Evolutionary conservation across 176 grass and related monocot species (phyloP), one percentile per base, ranked within the genome.

Genomic region (Panicum miliaceum): DNA sequence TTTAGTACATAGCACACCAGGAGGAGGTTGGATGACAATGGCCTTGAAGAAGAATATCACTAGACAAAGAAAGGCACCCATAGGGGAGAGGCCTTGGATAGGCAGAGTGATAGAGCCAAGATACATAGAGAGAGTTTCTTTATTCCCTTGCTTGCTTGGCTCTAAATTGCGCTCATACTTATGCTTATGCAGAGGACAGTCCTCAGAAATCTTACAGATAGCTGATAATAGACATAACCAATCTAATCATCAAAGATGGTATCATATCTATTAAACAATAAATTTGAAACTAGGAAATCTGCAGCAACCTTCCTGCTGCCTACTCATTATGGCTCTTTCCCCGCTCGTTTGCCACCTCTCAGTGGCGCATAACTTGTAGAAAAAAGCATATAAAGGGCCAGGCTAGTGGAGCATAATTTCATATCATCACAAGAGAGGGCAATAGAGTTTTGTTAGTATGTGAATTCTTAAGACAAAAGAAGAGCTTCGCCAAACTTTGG

Each of bases 401-500:
- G 36, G 9, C 8, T 41, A 42, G 12, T 41, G 27, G 11, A 76
- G 12, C 22, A 43, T 84, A 48, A 34, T 60, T 82, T 41, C 36
- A 19, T 13, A 7, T 12, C 15, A 52, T 22, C 57, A 27, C 9
- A 78, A 70, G 20, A 57, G 10, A 37, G 10, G 15, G 15, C 4
- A 52, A 36, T 71, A 71, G 2, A 68, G 16, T 78, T 79, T 71
- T 42, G 5, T 78, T 77, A 29, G 18, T 71, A 23, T 16, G 25
- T 69, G 27, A 41, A 1, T 74, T 23, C 26, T 74, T 27, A 13
- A 43, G 58, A 66, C 16, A 45, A 67, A 45, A 62, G 0, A 15
- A 58, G 42, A 12, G 14, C 2, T 68, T 51, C 0, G 16, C 19
- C 20, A n/a, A 76, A 16, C 2, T 68, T 37, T 87, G 20, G 9